Conservation (phyloP, 805 yeast genomes). For the Yarrowia hollandica region DNA sequence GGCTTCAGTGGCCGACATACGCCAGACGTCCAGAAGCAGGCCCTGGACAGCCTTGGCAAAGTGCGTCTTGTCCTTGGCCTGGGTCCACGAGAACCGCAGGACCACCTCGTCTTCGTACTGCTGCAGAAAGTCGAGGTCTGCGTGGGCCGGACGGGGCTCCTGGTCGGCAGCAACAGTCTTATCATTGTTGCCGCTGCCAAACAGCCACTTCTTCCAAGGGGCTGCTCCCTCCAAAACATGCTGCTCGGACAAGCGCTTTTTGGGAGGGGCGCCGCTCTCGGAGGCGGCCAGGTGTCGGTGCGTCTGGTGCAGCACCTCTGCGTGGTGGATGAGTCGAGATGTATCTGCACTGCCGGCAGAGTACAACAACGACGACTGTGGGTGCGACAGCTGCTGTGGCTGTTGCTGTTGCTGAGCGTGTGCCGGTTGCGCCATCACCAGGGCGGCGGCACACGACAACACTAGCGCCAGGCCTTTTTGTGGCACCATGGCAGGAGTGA, state of each 20-base stretch:
- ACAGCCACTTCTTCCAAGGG: slow-evolving; percentile 24
- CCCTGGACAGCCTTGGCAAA: slow-evolving; percentile 35
- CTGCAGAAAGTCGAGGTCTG: slow-evolving; percentile 37
- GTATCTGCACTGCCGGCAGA: slow-evolving; percentile 29
- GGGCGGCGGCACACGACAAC: slow-evolving; percentile 15
- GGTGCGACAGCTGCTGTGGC: too few relatives aligned
- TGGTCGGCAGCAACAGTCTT: too few relatives aligned
- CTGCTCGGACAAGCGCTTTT: slow-evolving; percentile 30
- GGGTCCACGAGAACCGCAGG: slow-evolving; percentile 44
- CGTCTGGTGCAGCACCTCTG: slow-evolving; percentile 22
- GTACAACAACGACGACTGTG: slow-evolving; percentile 19
- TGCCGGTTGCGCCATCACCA: slow-evolving; percentile 26
- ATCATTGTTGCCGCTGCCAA: not conserved
- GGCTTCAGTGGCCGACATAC: slow-evolving; percentile 31
- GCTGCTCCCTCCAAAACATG: slow-evolving; percentile 28
- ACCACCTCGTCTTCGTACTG: slow-evolving; percentile 50
- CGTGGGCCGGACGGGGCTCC: slow-evolving; percentile 34
- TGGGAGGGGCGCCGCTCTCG: slow-evolving; percentile 29
- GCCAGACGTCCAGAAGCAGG: slow-evolving; percentile 38
- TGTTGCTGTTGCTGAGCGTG: not conserved
- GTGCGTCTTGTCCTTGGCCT: slow-evolving; percentile 32
- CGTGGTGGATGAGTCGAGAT: slow-evolving; percentile 22
- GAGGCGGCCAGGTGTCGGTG: slow-evolving; percentile 20
- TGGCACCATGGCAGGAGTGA: slow-evolving; percentile 23
- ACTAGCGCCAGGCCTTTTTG: slow-evolving; percentile 29